Conservation (phyloP, 331 rosid genomes). For the Pyrus hybrid region DNA sequence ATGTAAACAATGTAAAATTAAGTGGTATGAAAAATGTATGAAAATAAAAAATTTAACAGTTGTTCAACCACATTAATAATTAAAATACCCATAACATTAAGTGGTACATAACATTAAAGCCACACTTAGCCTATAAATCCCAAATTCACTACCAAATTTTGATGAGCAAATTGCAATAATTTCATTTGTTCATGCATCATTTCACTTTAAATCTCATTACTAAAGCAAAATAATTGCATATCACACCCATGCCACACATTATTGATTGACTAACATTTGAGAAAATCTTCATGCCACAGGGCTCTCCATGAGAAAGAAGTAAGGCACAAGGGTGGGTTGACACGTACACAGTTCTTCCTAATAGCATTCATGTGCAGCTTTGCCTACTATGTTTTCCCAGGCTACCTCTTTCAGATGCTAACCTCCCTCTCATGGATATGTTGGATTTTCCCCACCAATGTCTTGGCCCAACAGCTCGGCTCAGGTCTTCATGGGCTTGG, state of each 20-base stretch:
- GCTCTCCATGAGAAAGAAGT: constrained; percentile 66
- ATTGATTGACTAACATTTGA: neutral
- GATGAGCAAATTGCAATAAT: neutral
- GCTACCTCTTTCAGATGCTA: constrained; percentile 58
- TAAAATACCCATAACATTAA: too few species aligned
- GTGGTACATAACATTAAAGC: neutral
- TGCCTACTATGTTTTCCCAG: constrained; percentile 65
- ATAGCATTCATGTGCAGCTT: constrained; percentile 67
- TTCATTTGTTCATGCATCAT: neutral
- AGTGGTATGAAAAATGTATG: neutral
- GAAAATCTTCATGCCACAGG: constrained; percentile 18
- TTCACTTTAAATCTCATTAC: neutral
- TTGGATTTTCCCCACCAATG: constrained; percentile 58
- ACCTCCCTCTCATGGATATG: constrained; percentile 72
- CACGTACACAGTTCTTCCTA: constrained; percentile 60
- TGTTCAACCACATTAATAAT: too few species aligned
- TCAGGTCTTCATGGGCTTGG: constrained; percentile 86
- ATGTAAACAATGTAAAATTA: too few species aligned
- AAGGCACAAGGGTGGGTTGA: constrained; percentile 46
- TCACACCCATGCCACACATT: neutral
- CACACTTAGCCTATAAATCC: neutral
- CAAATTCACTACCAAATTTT: too few species aligned
- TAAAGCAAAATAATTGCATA: neutral
- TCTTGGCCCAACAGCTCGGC: constrained; percentile 79
- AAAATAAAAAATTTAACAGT: too few species aligned